These are phyloP conservation scores for Fraxinus baroniana DNA, from an alignment of 305 asterid genomes.

Conservation along the genomic window DNA sequence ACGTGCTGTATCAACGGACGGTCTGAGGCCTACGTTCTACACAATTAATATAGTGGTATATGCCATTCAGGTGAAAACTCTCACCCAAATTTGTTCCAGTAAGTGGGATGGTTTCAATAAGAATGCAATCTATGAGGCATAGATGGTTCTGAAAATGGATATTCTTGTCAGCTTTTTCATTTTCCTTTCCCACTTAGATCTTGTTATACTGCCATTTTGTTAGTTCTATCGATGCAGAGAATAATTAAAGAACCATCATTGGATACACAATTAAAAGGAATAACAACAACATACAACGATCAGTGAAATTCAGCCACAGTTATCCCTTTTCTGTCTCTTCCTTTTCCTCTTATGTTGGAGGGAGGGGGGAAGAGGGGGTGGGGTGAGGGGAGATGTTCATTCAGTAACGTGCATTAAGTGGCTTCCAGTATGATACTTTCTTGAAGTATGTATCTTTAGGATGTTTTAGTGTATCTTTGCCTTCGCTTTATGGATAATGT, in stretches of 20 bases:
- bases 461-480: background rate
- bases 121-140: background rate
- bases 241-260: background rate
- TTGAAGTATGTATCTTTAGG: background rate
- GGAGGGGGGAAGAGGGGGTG: background rate
- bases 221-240: background rate
- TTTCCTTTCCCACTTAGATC: background rate
- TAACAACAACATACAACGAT: background rate
- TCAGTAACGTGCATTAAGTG: background rate
- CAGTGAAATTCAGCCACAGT: background rate
- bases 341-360: background rate
- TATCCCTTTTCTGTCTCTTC: background rate
- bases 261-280: background rate
- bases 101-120: background rate
- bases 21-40: slow-evolving; percentile 87
- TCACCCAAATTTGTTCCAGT: slow-evolving; percentile 4
- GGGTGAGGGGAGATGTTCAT: background rate
- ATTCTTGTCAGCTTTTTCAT: background rate
- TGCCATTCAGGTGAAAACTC: slow-evolving; percentile 72
- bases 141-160: background rate
- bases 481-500: background rate
- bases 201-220: background rate
- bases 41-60: slow-evolving; percentile 75
- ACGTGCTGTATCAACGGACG: slow-evolving; percentile 95
- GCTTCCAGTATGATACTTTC: background rate